These are phyloP conservation scores for Uronychia binucleata DNA, from an alignment of 73 alveolate species.

Conservation along the genomic window DNA sequence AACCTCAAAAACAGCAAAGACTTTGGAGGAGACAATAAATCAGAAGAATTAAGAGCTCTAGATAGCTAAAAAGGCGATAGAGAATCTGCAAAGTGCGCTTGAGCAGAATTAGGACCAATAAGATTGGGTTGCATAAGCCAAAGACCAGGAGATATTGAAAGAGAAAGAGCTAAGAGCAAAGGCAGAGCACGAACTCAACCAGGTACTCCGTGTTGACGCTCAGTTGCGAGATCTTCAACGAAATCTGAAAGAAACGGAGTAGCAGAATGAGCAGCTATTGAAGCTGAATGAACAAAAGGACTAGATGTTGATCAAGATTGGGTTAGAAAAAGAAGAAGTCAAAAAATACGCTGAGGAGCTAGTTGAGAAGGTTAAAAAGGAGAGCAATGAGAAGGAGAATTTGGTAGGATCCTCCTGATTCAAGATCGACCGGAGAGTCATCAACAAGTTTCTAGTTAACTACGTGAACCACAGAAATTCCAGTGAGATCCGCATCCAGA, in stretches of 20 bases:
- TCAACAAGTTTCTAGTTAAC: constrained; percentile 53
- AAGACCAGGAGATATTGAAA: constrained; percentile 33
- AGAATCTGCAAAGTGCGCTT: constrained; percentile 36
- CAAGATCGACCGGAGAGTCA: constrained; percentile 55
- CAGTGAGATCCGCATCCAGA: constrained; percentile 11
- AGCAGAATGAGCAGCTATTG: background rate
- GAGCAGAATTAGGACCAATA: constrained; percentile 34
- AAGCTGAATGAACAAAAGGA: background rate
- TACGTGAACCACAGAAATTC: constrained; percentile 36
- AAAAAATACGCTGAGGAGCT: constrained; percentile 28
- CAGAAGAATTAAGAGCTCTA: constrained; percentile 34
- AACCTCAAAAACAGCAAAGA: background rate
- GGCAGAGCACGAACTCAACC: constrained; percentile 13
- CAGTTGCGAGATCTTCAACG: background rate
- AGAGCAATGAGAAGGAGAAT: constrained; percentile 23
- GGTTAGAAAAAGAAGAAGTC: constrained; percentile 1
- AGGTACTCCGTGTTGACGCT: background rate
- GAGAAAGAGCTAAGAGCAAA: constrained; percentile 10
- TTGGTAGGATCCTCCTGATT: background rate
- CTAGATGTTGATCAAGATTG: background rate
- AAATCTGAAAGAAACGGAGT: background rate
- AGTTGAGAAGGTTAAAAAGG: constrained; percentile 35
- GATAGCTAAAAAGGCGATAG: constrained; percentile 17
- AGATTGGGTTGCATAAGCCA: constrained; percentile 21
- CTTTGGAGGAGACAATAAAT: background rate